These are phyloP conservation scores for Brettanomyces nanus DNA, from an alignment of 805 yeast genomes.

Conservation along the genomic window DNA sequence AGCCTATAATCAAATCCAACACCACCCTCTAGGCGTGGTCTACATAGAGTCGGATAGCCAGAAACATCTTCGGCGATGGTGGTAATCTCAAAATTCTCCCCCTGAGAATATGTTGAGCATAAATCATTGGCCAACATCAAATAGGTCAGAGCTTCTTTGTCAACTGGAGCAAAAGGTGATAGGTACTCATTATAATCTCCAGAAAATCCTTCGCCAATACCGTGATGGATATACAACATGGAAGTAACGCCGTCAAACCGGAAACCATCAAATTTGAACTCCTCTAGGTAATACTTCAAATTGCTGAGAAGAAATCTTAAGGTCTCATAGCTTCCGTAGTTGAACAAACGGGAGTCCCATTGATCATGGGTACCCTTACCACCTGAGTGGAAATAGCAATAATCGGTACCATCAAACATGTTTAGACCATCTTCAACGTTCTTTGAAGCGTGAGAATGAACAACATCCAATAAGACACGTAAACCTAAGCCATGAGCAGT, in stretches of 20 bases:
- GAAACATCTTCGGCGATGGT: constrained; percentile 95
- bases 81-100: constrained; percentile 30
- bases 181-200: constrained; percentile 92
- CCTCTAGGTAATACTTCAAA: constrained; percentile 75
- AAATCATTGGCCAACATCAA: constrained; percentile 86
- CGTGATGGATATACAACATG: constrained; percentile 89
- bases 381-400: constrained; percentile 88
- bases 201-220: constrained; percentile 78
- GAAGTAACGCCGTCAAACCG: constrained; percentile 95
- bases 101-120: constrained; percentile 42
- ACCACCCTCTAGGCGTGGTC: constrained; percentile 70
- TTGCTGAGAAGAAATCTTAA: constrained; percentile 79
- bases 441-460: constrained; percentile 93
- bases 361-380: constrained; percentile 78
- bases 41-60: constrained; percentile 93
- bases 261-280: constrained; percentile 86
- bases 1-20: constrained; percentile 89
- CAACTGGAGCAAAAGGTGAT: constrained; percentile 66
- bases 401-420: constrained; percentile 90
- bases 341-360: constrained; percentile 96
- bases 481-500: constrained; percentile 86
- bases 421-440: constrained; percentile 92
- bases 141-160: constrained; percentile 79
- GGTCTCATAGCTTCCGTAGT: constrained; percentile 88
- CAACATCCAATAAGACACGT: constrained; percentile 81